Evolutionary conservation across 2,329 filamentous ascomycete species (phyloP).

Genomic region (Phaeosphaeria sp.): DNA sequence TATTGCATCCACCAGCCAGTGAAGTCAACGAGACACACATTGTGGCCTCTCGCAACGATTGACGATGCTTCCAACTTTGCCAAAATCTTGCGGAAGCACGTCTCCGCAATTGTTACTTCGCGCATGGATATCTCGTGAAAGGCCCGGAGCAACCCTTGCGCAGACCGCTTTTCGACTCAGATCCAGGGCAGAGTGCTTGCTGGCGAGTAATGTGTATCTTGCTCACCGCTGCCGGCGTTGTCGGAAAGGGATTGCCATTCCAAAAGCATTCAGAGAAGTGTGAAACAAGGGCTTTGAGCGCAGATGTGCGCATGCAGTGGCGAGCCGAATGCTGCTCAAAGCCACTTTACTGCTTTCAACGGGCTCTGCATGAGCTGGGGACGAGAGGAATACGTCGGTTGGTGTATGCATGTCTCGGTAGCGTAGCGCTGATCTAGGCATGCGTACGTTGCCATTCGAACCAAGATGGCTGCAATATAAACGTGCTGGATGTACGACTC

Average conservation of each 20-base stretch:
- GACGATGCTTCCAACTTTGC: constrained; percentile 1
- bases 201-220: constrained; percentile 9
- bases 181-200: constrained; percentile 13
- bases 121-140: constrained; percentile 19
- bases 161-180: constrained; percentile 28
- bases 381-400: constrained; percentile 12
- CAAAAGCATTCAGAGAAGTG: background rate
- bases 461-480: constrained; percentile 34
- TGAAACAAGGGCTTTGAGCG: background rate
- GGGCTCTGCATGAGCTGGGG: constrained; percentile 16
- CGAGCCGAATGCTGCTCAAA: background rate
- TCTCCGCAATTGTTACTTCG: constrained; percentile 19
- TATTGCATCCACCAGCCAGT: constrained; percentile 14
- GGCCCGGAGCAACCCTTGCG: constrained; percentile 22
- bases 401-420: constrained; percentile 15
- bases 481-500: constrained; percentile 14
- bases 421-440: constrained; percentile 35
- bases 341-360: constrained; percentile 22
- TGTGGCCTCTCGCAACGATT: constrained; percentile 17
- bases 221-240: constrained; percentile 22
- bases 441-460: constrained; percentile 10
- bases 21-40: constrained; percentile 5
- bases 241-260: background rate
- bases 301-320: background rate
- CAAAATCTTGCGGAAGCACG: constrained; percentile 20